phyloP scores from a whole-genome alignment of 495 filamentous ascomycete genomes.

The Daldinia decipiens region DNA sequence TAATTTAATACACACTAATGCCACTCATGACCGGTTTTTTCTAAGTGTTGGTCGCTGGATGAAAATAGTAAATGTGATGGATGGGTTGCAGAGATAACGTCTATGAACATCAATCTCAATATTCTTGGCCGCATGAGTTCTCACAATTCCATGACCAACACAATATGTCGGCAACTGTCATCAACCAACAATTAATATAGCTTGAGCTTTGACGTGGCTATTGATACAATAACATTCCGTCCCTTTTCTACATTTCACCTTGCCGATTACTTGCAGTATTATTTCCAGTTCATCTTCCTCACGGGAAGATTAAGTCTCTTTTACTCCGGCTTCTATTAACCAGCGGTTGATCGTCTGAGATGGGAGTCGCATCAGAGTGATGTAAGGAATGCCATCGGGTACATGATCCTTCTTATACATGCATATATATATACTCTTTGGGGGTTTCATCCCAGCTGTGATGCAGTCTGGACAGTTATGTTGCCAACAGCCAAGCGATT shows the following conservation, averaged over 20 bases:
- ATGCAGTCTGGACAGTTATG: neutral
- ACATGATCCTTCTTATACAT: neutral
- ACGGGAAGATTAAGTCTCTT: conserved; percentile 74
- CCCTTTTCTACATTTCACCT: conserved; percentile 6
- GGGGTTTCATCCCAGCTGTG: neutral
- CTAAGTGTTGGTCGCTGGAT: neutral
- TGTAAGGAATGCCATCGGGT: neutral
- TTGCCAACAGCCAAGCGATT: neutral
- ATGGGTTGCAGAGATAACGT: neutral
- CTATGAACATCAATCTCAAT: neutral
- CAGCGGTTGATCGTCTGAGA: neutral
- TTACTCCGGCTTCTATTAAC: conserved; percentile 75
- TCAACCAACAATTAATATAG: neutral
- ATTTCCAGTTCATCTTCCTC: conserved; percentile 80
- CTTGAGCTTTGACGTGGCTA: neutral
- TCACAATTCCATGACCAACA: neutral
- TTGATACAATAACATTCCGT: neutral
- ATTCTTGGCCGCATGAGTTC: neutral
- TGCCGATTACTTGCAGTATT: conserved; percentile 73
- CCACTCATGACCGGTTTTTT: neutral
- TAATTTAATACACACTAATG: neutral
- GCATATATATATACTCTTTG: neutral
- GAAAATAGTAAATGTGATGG: neutral
- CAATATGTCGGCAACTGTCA: neutral
- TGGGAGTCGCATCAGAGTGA: neutral